A percentile compares a stretch with the other conserved stretches of the same genome.
Evolutionary conservation across 164 flowering plant genomes (phyloP).

Genomic region (Vitis amurensis): DNA sequence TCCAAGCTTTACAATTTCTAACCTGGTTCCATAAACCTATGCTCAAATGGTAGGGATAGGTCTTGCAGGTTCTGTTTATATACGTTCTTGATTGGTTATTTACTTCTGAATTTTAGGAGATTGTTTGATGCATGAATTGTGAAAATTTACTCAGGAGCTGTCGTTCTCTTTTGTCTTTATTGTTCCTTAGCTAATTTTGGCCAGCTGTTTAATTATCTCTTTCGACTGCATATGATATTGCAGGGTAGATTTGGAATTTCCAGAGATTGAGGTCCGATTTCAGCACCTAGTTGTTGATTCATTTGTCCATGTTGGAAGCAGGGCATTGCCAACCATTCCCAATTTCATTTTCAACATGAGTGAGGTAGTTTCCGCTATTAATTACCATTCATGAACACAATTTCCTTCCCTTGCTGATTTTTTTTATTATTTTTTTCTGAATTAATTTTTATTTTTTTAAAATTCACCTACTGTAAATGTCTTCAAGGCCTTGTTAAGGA

Average conservation of each 20-base stretch:
- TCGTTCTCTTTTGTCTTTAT: not conserved
- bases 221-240: constrained; percentile 2
- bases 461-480: not conserved
- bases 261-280: constrained; percentile 87
- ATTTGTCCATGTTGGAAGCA: constrained; percentile 77
- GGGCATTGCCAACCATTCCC: constrained; percentile 95
- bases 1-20: too few species aligned
- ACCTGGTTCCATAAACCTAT: too few species aligned
- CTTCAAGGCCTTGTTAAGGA: constrained; percentile 70
- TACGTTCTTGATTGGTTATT: not conserved
- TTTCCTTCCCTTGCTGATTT: not conserved
- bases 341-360: constrained; percentile 80
- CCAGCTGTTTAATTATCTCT: not conserved
- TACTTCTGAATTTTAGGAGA: not conserved
- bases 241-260: constrained; percentile 89
- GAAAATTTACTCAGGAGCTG: not conserved
- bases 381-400: not conserved
- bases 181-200: not conserved
- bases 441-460: not conserved
- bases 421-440: not conserved
- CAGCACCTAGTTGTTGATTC: constrained; percentile 72
- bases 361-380: constrained; percentile 51
- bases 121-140: not conserved
- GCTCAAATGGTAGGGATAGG: too few species aligned
- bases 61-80: too few species aligned